Percentiles rank a stretch among this genome's conserved stretches.
Evolutionary conservation across 2,329 filamentous ascomycete genomes (phyloP).

Genomic region (Pseudogymnoascus sp.): DNA sequence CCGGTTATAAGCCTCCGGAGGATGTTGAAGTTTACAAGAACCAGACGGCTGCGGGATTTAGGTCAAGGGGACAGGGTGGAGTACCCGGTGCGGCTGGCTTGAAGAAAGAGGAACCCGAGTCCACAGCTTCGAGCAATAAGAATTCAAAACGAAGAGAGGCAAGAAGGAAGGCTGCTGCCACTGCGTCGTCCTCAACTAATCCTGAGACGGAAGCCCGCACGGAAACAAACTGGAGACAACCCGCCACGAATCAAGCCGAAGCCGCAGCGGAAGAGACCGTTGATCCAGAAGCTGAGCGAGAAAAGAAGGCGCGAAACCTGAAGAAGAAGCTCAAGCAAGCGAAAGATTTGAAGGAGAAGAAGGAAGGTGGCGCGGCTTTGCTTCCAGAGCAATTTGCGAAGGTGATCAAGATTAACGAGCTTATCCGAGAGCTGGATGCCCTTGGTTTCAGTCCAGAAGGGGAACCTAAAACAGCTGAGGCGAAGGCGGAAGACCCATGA

Average conservation of each 20-base stretch:
- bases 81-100: constrained; percentile 65
- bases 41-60: constrained; percentile 75
- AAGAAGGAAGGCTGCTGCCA: constrained; percentile 44
- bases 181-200: constrained; percentile 34
- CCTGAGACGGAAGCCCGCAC: constrained; percentile 31
- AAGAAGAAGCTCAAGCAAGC: constrained; percentile 95
- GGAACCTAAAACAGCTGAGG: constrained; percentile 42
- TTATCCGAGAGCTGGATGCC: constrained; percentile 76
- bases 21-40: constrained; percentile 97
- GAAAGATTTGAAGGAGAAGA: constrained; percentile 81
- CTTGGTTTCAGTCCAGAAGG: constrained; percentile 78
- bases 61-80: constrained; percentile 60
- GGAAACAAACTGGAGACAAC: constrained; percentile 16
- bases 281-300: constrained; percentile 67
- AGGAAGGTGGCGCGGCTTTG: constrained; percentile 72
- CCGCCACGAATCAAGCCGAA: constrained; percentile 20
- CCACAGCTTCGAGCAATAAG: constrained; percentile 58
- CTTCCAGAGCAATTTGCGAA: constrained; percentile 95
- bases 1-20: constrained; percentile 88
- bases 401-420: constrained; percentile 92
- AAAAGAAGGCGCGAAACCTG: constrained; percentile 86
- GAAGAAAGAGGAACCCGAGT: constrained; percentile 38
- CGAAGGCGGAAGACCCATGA: background rate
- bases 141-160: constrained; percentile 74
- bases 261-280: constrained; percentile 36